These are phyloP conservation scores for Zalerion maritima DNA, from an alignment of 495 filamentous ascomycete genomes.

Conservation along the genomic window DNA sequence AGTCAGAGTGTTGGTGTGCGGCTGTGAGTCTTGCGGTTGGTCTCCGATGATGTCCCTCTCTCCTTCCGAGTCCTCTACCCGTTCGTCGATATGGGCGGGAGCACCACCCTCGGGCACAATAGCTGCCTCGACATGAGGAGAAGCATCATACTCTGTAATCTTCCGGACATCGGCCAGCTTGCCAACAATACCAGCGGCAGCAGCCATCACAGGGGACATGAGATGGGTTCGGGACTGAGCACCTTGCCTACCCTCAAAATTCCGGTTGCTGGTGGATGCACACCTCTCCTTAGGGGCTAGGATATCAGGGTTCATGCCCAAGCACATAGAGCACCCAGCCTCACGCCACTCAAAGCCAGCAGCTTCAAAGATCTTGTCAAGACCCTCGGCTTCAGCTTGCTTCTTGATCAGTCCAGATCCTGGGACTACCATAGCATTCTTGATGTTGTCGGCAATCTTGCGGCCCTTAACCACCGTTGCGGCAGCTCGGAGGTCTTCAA, in stretches of 20 bases:
- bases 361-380: slow-evolving; percentile 81
- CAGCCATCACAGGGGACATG: slow-evolving; percentile 95
- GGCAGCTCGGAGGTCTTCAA: slow-evolving; percentile 87
- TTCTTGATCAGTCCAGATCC: slow-evolving; percentile 90
- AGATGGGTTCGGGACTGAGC: slow-evolving; percentile 86
- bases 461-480: slow-evolving; percentile 72
- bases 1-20: slow-evolving; percentile 42
- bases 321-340: slow-evolving; percentile 95
- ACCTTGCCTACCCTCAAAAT: slow-evolving; percentile 95
- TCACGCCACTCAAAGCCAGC: slow-evolving; percentile 97
- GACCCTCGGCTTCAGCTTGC: slow-evolving; percentile 80
- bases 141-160: slow-evolving; percentile 43
- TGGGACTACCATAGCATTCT: slow-evolving; percentile 89
- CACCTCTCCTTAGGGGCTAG: slow-evolving; percentile 88
- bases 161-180: slow-evolving; percentile 86
- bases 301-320: slow-evolving; percentile 99
- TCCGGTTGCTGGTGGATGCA: slow-evolving; percentile 90
- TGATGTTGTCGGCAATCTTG: slow-evolving; percentile 75
- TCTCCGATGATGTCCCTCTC: slow-evolving; percentile 63
- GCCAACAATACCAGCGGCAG: slow-evolving; percentile 75
- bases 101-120: slow-evolving; percentile 4
- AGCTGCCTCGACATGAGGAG: slow-evolving; percentile 31
- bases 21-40: slow-evolving; percentile 53
- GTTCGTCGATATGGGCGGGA: slow-evolving; percentile 46
- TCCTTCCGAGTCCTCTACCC: slow-evolving; percentile 54